Conservation (phyloP, 768 basidiomycete genomes). For the Leucogyrophana mollusca region DNA sequence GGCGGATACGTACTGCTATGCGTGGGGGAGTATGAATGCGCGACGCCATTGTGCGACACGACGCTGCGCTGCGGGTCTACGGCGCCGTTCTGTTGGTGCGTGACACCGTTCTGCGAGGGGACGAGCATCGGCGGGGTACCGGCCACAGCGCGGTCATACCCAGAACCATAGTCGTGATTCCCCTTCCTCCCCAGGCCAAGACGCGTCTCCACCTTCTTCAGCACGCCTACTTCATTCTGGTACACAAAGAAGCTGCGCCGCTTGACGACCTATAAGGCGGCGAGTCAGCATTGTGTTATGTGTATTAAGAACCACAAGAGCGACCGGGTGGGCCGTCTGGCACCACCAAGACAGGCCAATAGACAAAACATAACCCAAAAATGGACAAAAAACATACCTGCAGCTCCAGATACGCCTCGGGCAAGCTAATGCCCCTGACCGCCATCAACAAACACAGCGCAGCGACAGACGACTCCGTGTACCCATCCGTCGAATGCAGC, state of each 20-base stretch:
- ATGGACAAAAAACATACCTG: constrained; percentile 42
- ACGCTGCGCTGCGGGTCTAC: too few species aligned
- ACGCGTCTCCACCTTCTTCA: constrained; percentile 66
- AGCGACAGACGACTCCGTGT: constrained; percentile 89
- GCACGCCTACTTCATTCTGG: constrained; percentile 69
- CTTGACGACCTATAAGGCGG: constrained; percentile 47
- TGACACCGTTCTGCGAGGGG: constrained; percentile 10
- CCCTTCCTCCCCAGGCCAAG: constrained; percentile 29
- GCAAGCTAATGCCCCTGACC: constrained; percentile 59
- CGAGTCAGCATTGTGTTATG: constrained; percentile 1
- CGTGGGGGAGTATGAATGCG: too few species aligned
- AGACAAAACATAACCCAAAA: background rate
- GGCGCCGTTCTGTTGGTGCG: too few species aligned
- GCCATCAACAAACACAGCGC: constrained; percentile 89
- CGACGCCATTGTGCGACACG: too few species aligned
- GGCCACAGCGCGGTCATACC: constrained; percentile 15
- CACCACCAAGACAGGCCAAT: background rate
- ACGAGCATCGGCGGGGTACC: constrained; percentile 6
- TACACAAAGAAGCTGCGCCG: constrained; percentile 91
- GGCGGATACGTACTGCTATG: background rate
- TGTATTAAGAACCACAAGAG: background rate
- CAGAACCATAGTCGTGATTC: constrained; percentile 15
- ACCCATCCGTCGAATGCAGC: constrained; percentile 82
- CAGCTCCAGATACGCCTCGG: constrained; percentile 90
- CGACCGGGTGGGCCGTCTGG: too few species aligned